Evolutionary conservation across 163 green algal species (phyloP), one percentile per base, ranked within the genome.

Genomic region (Volvox carteri): DNA sequence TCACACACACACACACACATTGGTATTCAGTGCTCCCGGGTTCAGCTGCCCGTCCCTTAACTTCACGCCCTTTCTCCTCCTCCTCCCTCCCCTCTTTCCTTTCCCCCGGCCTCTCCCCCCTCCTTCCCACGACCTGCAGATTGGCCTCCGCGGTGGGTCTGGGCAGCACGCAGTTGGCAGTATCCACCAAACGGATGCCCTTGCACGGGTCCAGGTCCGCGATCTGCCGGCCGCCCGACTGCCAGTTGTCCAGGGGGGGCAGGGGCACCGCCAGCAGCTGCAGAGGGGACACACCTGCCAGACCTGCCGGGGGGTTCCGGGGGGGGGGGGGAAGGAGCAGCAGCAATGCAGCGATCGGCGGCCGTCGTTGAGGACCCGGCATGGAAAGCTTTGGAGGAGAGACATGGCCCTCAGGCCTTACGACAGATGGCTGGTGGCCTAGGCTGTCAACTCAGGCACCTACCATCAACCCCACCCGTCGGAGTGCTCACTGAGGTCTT

Each of bases 201-300:
- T 58, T 54, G 35, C 48, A 67, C 6, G 81, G 81, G 48, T 87
- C 81, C 62, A 87, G 21, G 1, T 79, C 62, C 23, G n/a, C 1
- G 28, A 14, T 44, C 30, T 52, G 44, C 44, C 21, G 23, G 44
- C 60, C 44, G 44, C 21, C 23, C 28, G 12, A 28, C 46, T 78
- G 62, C 81, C 81, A 87, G 46, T 79, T 79, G 44, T 87, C 81
- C 30, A 87, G 41, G 11, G 81, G 81, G 12, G 81, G 81, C 65
- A 87, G 67, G 65, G 81, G 67, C 44, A 87, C 81, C 1, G 81
- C 46, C 65, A 87, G 81, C 81, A 87, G 81, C 42, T 68, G 67
- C 44, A 78, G 42, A 23, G 81, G 81, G 2, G 35, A 54, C 35
- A 87, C 19, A 23, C 81, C 81, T 1, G 81, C 81, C 12, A 87